A percentile compares a stretch with the other conserved stretches of the same genome.
Conservation (phyloP, 1,284 basidiomycete species). For the Polyporus tsugae region DNA sequence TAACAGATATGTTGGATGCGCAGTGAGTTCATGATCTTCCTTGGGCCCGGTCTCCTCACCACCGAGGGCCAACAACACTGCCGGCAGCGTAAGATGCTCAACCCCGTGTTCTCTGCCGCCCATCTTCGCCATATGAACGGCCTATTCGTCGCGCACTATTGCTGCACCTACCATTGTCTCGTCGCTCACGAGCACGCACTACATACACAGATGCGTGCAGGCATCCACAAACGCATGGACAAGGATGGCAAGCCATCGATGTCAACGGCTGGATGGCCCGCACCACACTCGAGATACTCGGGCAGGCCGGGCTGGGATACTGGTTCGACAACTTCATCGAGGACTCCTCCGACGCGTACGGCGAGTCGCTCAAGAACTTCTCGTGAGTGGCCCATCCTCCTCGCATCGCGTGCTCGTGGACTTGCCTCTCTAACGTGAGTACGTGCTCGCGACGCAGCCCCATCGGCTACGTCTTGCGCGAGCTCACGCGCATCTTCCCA, state of each 20-base stretch:
- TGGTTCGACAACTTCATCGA: conserved; percentile 44
- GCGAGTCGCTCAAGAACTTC: conserved; percentile 41
- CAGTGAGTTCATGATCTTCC: conserved; percentile 20
- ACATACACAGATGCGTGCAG: conserved; percentile 30
- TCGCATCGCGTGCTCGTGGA: background rate
- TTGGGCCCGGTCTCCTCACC: conserved; percentile 24
- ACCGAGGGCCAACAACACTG: conserved; percentile 23
- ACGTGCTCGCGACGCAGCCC: conserved; percentile 17
- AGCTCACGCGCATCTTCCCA: conserved; percentile 20
- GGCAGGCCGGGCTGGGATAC: conserved; percentile 46
- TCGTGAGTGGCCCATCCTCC: conserved; percentile 29
- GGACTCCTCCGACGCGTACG: conserved; percentile 35
- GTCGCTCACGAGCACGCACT: background rate
- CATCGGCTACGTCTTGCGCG: conserved; percentile 17
- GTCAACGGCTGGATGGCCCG: conserved; percentile 44
- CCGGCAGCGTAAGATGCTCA: conserved; percentile 30
- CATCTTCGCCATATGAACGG: no score
- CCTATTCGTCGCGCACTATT: background rate
- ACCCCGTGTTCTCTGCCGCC: conserved; percentile 28
- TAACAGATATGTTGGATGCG: no score
- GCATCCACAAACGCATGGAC: conserved; percentile 24
- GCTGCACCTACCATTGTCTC: background rate
- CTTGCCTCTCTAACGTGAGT: background rate
- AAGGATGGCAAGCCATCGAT: conserved; percentile 36
- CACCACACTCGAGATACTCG: conserved; percentile 46